Base-by-base conservation (phyloP, 2,329 filamentous ascomycete genomes). In the Penicillium vulpinum region DNA sequence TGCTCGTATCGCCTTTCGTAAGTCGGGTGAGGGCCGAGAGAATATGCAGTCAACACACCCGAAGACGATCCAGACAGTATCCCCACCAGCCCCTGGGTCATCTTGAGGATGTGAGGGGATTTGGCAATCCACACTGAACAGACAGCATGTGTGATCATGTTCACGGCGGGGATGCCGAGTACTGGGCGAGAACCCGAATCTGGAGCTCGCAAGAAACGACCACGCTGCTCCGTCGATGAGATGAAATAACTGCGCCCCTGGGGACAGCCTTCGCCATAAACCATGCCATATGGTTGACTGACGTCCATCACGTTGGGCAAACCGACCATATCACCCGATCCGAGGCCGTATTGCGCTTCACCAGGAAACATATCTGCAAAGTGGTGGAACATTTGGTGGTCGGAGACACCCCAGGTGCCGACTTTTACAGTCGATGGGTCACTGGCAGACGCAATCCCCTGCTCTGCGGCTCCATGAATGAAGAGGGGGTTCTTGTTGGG, bases 91-190 rank as follows among this genome's bases (percentile, higher is more conserved):
- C 89, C 90, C 58, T 89, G 84, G 0, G 92, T 95, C 55, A 87
- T 80, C 10, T 84, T 82, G 13, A 89, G 86, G 29, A 96, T 83
- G 5, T 84, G 80, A 9, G 85, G 78, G 1, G 91, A 89, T 70
- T 96, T 97, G 35, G 92, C 91, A 62, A 97, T 88, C 93, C 93
- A 97, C 4, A 96, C 86, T 39, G 88, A 86, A 63, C 86, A 90
- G 18, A 94, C 83, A 2, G 88, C 85, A 60, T 94, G 89, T 0
- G 80, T 83, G 50, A 88, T 80, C 58, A 86, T 82, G 2, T 88
- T 86, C 18, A 96, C 82, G 51, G 85, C 85, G 2, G 92, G 92
- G 28, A 97, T 90, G 39, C 92, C 92, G 26, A 85, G 78, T 59
- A 86, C 81, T 7, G 85, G 86, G 50, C 86, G 81, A 13, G 85